Conservation (phyloP, 495 filamentous ascomycete genomes). For the Aspergillus conjunctus region DNA sequence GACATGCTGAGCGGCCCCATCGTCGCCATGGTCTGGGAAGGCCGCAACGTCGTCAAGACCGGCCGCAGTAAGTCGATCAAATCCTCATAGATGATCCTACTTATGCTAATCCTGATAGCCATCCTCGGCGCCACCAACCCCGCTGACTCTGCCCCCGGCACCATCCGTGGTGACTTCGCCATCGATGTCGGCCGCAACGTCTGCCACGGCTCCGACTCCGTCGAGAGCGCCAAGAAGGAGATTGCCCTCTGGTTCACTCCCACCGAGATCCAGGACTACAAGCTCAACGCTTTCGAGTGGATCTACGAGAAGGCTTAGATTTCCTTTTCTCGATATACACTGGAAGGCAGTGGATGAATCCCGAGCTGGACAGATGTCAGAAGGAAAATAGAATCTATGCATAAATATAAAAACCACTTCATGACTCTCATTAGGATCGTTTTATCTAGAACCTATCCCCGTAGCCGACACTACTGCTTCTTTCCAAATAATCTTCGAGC, state of each 20-base stretch:
- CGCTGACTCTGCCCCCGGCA: constrained; percentile 86
- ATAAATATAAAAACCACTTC: constrained; percentile 7
- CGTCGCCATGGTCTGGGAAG: constrained; percentile 99
- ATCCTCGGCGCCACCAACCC: constrained; percentile 99
- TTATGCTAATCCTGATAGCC: constrained; percentile 42
- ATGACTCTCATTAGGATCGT: not conserved
- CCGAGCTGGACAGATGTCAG: constrained; percentile 17
- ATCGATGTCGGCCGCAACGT: constrained; percentile 95
- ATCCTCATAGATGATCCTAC: not conserved
- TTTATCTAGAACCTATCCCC: not conserved
- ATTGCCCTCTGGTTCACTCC: constrained; percentile 95
- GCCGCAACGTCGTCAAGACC: constrained; percentile 95
- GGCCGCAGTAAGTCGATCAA: constrained; percentile 68
- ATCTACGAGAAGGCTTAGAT: constrained; percentile 84
- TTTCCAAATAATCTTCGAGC: constrained; percentile 44
- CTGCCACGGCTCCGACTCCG: constrained; percentile 97
- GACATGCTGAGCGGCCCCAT: constrained; percentile 98
- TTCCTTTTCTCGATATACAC: constrained; percentile 27
- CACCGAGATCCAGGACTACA: constrained; percentile 78
- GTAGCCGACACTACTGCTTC: constrained; percentile 16
- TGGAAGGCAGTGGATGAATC: constrained; percentile 20
- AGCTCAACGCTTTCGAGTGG: constrained; percentile 80
- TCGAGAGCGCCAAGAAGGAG: constrained; percentile 99
- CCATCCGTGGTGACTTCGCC: constrained; percentile 90
- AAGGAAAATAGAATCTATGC: constrained; percentile 37